These are phyloP conservation scores for Calonectria honghensis DNA, from an alignment of 2,329 filamentous ascomycete species.

Conservation along the genomic window DNA sequence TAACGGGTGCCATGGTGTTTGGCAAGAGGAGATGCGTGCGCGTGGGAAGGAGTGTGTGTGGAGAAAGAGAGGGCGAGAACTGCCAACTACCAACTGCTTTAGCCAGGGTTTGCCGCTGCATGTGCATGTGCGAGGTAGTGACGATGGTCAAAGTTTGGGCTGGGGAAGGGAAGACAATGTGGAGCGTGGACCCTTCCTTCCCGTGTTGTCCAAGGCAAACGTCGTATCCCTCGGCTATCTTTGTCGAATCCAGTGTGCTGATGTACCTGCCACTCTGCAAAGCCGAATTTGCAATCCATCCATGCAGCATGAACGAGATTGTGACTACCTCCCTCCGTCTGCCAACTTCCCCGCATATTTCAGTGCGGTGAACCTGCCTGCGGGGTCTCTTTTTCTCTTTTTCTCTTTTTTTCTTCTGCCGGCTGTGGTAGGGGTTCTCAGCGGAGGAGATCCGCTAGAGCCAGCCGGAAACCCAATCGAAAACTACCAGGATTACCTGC, in stretches of 20 bases:
- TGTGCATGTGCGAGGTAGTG: neutral
- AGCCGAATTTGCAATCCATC: slow-evolving; percentile 28
- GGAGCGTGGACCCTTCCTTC: slow-evolving; percentile 15
- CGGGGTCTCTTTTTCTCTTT: neutral
- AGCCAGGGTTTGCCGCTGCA: neutral
- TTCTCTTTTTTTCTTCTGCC: too few relatives aligned
- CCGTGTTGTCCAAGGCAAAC: slow-evolving; percentile 1
- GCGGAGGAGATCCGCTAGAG: neutral
- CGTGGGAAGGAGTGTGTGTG: slow-evolving; percentile 1
- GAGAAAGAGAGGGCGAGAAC: neutral
- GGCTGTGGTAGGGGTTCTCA: neutral
- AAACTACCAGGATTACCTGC: neutral
- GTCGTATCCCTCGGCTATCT: slow-evolving; percentile 1
- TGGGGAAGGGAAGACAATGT: neutral
- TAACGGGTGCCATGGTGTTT: slow-evolving; percentile 22
- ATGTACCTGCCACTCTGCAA: slow-evolving; percentile 17
- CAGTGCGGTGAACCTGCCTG: neutral
- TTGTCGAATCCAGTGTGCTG: slow-evolving; percentile 6
- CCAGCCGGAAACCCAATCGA: neutral
- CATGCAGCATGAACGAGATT: neutral
- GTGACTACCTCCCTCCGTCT: neutral
- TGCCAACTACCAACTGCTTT: neutral
- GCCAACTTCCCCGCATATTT: neutral
- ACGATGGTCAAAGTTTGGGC: neutral
- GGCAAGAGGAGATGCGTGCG: neutral